These are phyloP conservation scores for Arachnopeziza araneosa DNA, from an alignment of 2,329 filamentous ascomycete species.

Conservation along the genomic window DNA sequence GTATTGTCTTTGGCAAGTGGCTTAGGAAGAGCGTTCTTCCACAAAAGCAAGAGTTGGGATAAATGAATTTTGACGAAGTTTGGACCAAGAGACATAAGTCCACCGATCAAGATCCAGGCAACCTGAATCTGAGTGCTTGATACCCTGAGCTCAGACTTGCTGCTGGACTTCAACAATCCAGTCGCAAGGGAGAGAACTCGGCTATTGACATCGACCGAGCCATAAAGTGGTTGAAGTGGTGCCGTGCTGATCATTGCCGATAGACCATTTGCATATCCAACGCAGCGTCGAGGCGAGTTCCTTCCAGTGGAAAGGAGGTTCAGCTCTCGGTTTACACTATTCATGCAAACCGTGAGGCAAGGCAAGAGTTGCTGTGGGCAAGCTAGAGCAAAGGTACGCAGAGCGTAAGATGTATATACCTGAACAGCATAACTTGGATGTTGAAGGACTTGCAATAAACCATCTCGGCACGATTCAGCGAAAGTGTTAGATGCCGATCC, in stretches of 20 bases:
- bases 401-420: slow-evolving; percentile 77
- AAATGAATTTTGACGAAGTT: slow-evolving; percentile 99
- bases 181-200: slow-evolving; percentile 88
- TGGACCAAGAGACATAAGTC: slow-evolving; percentile 90
- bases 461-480: slow-evolving; percentile 80
- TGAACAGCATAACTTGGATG: slow-evolving; percentile 97
- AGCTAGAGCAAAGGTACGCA: slow-evolving; percentile 81
- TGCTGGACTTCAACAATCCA: slow-evolving; percentile 83
- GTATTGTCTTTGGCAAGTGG: slow-evolving; percentile 91
- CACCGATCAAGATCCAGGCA: slow-evolving; percentile 94
- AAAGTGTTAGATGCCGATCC: slow-evolving; percentile 77
- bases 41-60: slow-evolving; percentile 84
- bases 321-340: slow-evolving; percentile 84
- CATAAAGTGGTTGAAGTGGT: slow-evolving; percentile 80
- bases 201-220: slow-evolving; percentile 92
- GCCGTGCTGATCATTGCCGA: slow-evolving; percentile 89
- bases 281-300: slow-evolving; percentile 75
- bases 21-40: slow-evolving; percentile 96
- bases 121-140: slow-evolving; percentile 96
- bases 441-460: slow-evolving; percentile 81
- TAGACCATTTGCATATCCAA: slow-evolving; percentile 87
- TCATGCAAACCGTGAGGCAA: slow-evolving; percentile 93
- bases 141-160: slow-evolving; percentile 81
- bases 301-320: slow-evolving; percentile 68
- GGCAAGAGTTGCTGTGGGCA: slow-evolving; percentile 89